A percentile compares a stretch with the other conserved stretches of the same genome.
These are phyloP conservation scores for Trametes coccinea DNA, from an alignment of 768 basidiomycete species.

Conservation along the genomic window DNA sequence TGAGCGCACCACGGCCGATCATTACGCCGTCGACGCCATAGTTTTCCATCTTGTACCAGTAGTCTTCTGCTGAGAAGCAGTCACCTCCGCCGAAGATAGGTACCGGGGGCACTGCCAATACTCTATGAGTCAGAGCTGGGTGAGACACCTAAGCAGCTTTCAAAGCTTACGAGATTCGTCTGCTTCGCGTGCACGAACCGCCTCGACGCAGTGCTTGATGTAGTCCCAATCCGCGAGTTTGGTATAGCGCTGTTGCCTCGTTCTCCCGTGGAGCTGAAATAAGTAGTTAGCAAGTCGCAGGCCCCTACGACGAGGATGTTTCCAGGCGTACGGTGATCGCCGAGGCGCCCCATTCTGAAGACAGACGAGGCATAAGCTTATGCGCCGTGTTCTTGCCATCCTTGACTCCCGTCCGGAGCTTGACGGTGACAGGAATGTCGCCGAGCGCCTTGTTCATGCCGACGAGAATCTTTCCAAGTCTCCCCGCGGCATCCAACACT, in stretches of 20 bases:
- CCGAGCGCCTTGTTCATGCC: constrained; percentile 93
- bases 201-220: constrained; percentile 82
- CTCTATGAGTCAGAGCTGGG: constrained; percentile 5
- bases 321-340: constrained; percentile 48
- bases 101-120: constrained; percentile 66
- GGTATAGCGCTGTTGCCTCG: constrained; percentile 92
- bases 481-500: constrained; percentile 84
- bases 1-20: constrained; percentile 92
- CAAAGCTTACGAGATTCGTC: constrained; percentile 64
- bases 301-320: neutral
- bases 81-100: constrained; percentile 98
- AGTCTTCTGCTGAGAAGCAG: constrained; percentile 84
- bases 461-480: constrained; percentile 81
- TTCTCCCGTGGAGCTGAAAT: constrained; percentile 90
- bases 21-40: constrained; percentile 93
- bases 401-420: constrained; percentile 91
- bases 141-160: constrained; percentile 10
- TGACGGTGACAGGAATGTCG: constrained; percentile 88
- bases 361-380: constrained; percentile 83
- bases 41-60: constrained; percentile 74
- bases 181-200: constrained; percentile 67
- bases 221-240: constrained; percentile 94
- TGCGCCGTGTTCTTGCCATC: constrained; percentile 85
- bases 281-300: neutral
- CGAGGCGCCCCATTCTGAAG: constrained; percentile 51